These are phyloP conservation scores for Ogataea methylovora DNA, from an alignment of 805 yeast species.

Conservation along the genomic window DNA sequence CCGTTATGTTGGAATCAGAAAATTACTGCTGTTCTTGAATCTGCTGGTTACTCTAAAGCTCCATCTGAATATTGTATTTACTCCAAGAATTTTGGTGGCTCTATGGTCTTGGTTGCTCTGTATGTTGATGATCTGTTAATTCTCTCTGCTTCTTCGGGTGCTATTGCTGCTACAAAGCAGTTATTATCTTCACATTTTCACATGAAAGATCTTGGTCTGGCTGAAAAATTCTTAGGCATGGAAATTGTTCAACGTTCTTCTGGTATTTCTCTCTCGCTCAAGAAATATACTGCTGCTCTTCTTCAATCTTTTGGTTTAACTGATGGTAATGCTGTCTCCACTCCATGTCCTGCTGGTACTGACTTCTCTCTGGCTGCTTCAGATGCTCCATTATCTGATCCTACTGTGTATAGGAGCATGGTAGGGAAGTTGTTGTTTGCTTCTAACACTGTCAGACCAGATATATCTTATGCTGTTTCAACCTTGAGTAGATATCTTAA, in stretches of 20 bases:
- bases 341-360: background rate
- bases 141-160: too few species aligned
- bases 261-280: too few species aligned
- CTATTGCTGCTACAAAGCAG: too few species aligned
- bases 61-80: conserved; percentile 2
- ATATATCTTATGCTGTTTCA: conserved; percentile 16
- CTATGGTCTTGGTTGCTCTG: too few species aligned
- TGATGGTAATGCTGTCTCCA: background rate
- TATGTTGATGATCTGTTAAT: too few species aligned
- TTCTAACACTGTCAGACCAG: conserved; percentile 3
- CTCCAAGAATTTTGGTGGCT: background rate
- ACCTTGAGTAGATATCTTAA: conserved; percentile 14
- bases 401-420: conserved; percentile 1
- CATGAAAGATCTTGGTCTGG: background rate
- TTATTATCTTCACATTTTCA: background rate
- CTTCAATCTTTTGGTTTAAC: background rate
- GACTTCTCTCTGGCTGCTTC: background rate
- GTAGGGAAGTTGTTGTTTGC: conserved; percentile 4
- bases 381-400: background rate
- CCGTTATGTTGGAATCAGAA: conserved; percentile 2
- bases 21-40: background rate
- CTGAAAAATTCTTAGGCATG: background rate
- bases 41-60: conserved; percentile 2
- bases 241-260: background rate
- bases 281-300: background rate